These are phyloP conservation scores for Chlorella sorokiniana DNA, from an alignment of 139 green algal genomes.

Conservation along the genomic window DNA sequence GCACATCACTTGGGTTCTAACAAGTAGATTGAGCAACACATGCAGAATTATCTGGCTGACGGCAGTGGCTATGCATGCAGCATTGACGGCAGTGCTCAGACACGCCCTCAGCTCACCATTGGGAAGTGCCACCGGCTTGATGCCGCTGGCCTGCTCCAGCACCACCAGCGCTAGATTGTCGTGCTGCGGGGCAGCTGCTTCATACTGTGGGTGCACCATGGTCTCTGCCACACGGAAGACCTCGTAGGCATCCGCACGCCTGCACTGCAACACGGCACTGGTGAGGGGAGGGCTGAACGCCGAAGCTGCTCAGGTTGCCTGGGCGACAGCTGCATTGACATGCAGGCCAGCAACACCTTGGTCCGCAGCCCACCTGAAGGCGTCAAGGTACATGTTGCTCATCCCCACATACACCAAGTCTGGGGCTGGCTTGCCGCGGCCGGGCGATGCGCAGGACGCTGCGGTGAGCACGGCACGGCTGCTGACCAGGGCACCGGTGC, in stretches of 20 bases:
- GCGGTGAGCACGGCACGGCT: not conserved
- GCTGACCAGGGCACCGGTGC: not conserved
- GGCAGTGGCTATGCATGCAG: no score
- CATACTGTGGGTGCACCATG: not conserved
- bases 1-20: not conserved
- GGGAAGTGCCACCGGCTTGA: not conserved
- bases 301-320: not conserved
- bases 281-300: no score
- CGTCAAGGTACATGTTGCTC: conserved; percentile 4
- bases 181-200: not conserved
- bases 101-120: not conserved
- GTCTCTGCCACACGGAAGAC: not conserved
- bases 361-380: conserved; percentile 1
- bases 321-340: not conserved
- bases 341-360: not conserved
- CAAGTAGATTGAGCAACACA: no score
- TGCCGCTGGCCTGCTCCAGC: not conserved
- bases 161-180: conserved; percentile 16
- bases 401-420: not conserved
- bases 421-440: not conserved
- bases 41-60: no score
- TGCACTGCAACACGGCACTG: not conserved
- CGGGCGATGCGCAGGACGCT: not conserved
- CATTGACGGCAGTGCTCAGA: no score
- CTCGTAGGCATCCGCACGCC: conserved; percentile 3